phyloP scores from a whole-genome alignment of 495 filamentous ascomycete species.

The Lentithecium fluviatile region DNA sequence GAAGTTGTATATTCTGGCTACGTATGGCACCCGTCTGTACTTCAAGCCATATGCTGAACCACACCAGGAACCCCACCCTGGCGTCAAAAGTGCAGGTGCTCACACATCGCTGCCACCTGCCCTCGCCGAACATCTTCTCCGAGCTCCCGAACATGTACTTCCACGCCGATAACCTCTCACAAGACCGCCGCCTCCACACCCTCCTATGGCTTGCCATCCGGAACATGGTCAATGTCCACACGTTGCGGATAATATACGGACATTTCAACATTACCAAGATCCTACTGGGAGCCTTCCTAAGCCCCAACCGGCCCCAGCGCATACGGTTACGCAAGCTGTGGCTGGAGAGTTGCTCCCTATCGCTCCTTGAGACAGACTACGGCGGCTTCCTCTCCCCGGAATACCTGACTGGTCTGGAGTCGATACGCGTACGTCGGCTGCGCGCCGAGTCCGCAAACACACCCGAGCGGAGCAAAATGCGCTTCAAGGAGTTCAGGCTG shows the following conservation, averaged over 20 bases:
- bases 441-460: background rate
- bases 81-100: slow-evolving; percentile 36
- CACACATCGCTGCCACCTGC: slow-evolving; percentile 40
- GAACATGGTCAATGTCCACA: slow-evolving; percentile 39
- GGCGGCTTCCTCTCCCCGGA: background rate
- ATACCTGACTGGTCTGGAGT: slow-evolving; percentile 33
- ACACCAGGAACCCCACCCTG: slow-evolving; percentile 33
- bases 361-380: slow-evolving; percentile 18
- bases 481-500: slow-evolving; percentile 9
- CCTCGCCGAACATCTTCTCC: slow-evolving; percentile 39
- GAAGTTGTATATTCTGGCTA: slow-evolving; percentile 35
- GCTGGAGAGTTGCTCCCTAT: slow-evolving; percentile 41
- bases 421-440: slow-evolving; percentile 38
- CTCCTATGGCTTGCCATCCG: slow-evolving; percentile 35
- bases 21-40: slow-evolving; percentile 22
- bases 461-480: background rate
- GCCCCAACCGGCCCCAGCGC: slow-evolving; percentile 19
- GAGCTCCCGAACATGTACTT: slow-evolving; percentile 38
- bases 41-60: background rate
- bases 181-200: slow-evolving; percentile 29
- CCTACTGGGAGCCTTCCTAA: slow-evolving; percentile 38
- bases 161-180: slow-evolving; percentile 33
- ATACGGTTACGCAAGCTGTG: slow-evolving; percentile 38
- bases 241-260: slow-evolving; percentile 39
- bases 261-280: slow-evolving; percentile 36